Conservation (phyloP, 208 protist species). For the Leishmania amazonensis region DNA sequence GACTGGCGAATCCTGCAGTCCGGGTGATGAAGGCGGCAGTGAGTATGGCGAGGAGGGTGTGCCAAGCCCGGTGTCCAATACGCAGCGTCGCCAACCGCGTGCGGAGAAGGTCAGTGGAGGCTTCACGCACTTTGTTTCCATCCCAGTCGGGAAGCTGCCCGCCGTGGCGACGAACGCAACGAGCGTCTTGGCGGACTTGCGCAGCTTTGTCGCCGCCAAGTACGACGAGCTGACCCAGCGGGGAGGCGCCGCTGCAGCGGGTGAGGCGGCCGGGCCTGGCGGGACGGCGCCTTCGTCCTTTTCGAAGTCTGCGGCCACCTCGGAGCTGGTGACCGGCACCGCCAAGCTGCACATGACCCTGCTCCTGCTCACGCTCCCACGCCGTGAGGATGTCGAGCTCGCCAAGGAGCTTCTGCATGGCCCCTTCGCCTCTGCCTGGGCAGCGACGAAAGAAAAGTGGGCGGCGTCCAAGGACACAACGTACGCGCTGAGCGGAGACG, state of each 20-base stretch:
- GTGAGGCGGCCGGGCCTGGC: background rate
- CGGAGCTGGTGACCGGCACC: conserved; percentile 52
- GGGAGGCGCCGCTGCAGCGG: background rate
- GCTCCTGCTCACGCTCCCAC: conserved; percentile 66
- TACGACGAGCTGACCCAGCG: background rate
- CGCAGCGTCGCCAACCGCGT: conserved; percentile 18
- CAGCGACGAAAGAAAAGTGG: conserved; percentile 20
- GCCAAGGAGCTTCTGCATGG: conserved; percentile 53
- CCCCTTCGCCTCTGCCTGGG: conserved; percentile 26
- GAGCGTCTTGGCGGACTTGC: conserved; percentile 33
- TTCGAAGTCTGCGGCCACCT: conserved; percentile 9
- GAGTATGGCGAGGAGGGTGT: background rate
- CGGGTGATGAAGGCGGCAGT: background rate
- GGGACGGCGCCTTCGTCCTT: background rate
- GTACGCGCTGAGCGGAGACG: conserved; percentile 18
- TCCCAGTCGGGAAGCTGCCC: conserved; percentile 67
- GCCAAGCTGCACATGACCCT: conserved; percentile 75
- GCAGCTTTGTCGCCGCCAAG: conserved; percentile 18
- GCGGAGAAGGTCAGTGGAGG: conserved; percentile 12
- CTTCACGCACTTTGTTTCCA: conserved; percentile 86
- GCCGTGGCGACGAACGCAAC: conserved; percentile 29
- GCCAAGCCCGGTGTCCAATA: background rate
- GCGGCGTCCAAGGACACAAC: background rate
- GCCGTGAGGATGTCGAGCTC: conserved; percentile 45
- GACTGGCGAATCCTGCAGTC: background rate